Conservation (phyloP, 768 basidiomycete genomes). For the Suillus weaverae region DNA sequence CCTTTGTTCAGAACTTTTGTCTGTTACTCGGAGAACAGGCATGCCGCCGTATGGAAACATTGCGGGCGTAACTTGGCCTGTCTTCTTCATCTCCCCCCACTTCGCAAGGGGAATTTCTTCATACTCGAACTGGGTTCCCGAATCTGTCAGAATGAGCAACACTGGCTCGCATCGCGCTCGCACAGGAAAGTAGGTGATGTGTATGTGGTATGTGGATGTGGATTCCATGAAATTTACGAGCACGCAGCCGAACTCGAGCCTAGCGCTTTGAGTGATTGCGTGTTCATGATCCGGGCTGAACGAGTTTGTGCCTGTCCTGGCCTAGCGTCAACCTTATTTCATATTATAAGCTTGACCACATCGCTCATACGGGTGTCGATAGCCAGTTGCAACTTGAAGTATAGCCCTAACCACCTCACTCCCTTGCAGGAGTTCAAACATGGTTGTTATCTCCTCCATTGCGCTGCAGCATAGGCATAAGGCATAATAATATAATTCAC, state of each 20-base stretch:
- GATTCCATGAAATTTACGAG: conserved; percentile 7
- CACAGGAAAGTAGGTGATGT: conserved; percentile 21
- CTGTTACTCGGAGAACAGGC: conserved; percentile 25
- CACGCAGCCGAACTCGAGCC: background rate
- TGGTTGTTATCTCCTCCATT: background rate
- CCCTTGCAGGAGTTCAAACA: background rate
- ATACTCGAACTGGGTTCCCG: conserved; percentile 22
- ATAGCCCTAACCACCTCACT: background rate
- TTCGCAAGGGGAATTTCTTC: conserved; percentile 17
- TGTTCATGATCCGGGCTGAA: background rate
- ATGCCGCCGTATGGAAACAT: conserved; percentile 24
- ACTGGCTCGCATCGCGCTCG: conserved; percentile 30
- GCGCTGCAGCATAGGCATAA: background rate
- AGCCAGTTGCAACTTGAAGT: background rate
- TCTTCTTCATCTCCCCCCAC: conserved; percentile 19
- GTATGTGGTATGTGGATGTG: conserved; percentile 10
- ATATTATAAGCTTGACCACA: background rate
- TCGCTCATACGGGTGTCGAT: background rate
- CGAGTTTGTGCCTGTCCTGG: background rate
- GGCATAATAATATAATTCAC: background rate
- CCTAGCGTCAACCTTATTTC: background rate
- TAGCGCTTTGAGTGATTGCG: background rate
- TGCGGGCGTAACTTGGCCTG: conserved; percentile 17
- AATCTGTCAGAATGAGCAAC: conserved; percentile 25
- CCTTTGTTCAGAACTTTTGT: conserved; percentile 9